Base-by-base conservation (phyloP, 345 rosid genomes). In the Salix purpurea region DNA sequence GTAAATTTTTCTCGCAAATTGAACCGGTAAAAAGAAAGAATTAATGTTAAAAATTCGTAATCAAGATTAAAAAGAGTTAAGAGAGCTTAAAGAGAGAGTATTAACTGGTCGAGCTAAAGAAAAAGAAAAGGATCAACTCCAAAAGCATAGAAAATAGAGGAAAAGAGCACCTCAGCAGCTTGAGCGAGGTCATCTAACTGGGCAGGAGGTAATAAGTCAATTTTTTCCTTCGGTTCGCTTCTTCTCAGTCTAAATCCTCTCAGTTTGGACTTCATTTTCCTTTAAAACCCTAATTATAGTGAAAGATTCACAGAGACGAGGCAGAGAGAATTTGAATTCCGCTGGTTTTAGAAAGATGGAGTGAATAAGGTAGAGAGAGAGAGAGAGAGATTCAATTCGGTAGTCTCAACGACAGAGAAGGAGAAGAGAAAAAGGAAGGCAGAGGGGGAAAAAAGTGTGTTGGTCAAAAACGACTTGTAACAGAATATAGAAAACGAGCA, bases 241-340 rank as follows among this genome's bases (percentile, higher is more conserved):
- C 80, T 90, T 83, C 86, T 93, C 48, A 93, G 91, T 79, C 94
- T 87, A 54, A 93, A 88, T 81, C 88, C 90, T 81, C 82, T 87
- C 54, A 96, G 80, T 88, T 89, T 93, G 75, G 97, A 85, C 88
- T 87, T 96, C 99, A 96, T 96, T 81, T 24, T 80, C 85, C 80
- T 81, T 5, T 4, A 70, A 73, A 84, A 75, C 84, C 90, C 92
- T 85, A 91, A 85, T 67, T 24, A 7, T 36, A 6, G 24, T 10
- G 36, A 14, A 16, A 48, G 14, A 42, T 26, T 8, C n/a, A 73
- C 69, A 13, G 19, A 73, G 69, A 36, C 70, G 67, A 23, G 81
- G 28, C 42, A 19, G n/a, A 30, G 24, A 60, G 67, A 76, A 72
- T 70, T 46, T 58, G 39, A 73, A 72, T 32, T 68, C 72, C 15